A percentile compares a stretch with the other conserved stretches of the same genome.
These are phyloP conservation scores for Lavandula angustifolia DNA, from an alignment of 257 asterid genomes.

Conservation along the genomic window DNA sequence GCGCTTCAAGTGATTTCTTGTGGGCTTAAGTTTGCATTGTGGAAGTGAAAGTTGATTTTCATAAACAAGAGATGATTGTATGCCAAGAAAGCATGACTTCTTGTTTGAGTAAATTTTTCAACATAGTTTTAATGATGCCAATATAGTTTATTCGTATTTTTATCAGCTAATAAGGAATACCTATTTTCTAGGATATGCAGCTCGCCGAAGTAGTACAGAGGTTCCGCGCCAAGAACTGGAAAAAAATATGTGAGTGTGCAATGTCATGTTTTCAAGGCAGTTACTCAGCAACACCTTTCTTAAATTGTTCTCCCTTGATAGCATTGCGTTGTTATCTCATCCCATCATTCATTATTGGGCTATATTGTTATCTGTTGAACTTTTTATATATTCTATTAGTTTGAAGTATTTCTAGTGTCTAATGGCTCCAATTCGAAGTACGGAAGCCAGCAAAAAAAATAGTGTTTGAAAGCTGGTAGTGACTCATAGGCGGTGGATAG, in stretches of 20 bases:
- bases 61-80: background rate
- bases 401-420: background rate
- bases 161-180: slow-evolving; percentile 5
- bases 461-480: slow-evolving; percentile 13
- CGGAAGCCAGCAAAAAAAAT: background rate
- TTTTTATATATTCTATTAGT: background rate
- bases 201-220: slow-evolving; percentile 57
- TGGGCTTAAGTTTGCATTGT: slow-evolving; percentile 8
- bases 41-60: slow-evolving; percentile 1
- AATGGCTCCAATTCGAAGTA: background rate
- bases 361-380: slow-evolving; percentile 2
- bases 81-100: slow-evolving; percentile 20
- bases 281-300: slow-evolving; percentile 10
- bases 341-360: background rate
- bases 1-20: slow-evolving; percentile 10
- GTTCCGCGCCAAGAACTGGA: slow-evolving; percentile 74
- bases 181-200: slow-evolving; percentile 57
- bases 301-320: slow-evolving; percentile 18
- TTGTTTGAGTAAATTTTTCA: slow-evolving; percentile 1
- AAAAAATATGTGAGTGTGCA: slow-evolving; percentile 57
- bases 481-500: background rate
- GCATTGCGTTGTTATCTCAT: background rate
- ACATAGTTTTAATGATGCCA: background rate
- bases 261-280: slow-evolving; percentile 21
- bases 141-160: slow-evolving; percentile 5